Conservation (phyloP, 768 basidiomycete species). For the Auriscalpium microsporum region DNA sequence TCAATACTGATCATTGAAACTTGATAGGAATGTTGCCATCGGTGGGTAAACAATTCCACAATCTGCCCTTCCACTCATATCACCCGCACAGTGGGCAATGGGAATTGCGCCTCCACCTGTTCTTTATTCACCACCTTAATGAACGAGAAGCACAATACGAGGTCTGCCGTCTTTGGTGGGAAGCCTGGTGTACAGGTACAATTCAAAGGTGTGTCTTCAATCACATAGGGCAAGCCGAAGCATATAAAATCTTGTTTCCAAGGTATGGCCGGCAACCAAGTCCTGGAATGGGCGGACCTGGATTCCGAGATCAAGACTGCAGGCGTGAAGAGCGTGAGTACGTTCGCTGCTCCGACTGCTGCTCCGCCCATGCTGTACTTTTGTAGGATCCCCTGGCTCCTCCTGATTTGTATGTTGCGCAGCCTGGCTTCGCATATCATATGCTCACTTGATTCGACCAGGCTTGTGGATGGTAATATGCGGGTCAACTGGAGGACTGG, state of each 20-base stretch:
- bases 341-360: not conserved
- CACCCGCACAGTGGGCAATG: constrained; percentile 7
- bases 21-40: constrained; percentile 7
- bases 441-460: constrained; percentile 8
- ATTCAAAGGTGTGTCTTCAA: constrained; percentile 30
- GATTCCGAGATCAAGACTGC: constrained; percentile 25
- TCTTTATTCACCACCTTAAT: constrained; percentile 49
- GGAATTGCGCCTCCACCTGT: constrained; percentile 44
- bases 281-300: constrained; percentile 24
- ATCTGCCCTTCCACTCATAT: not conserved
- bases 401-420: constrained; percentile 27
- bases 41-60: not conserved
- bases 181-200: constrained; percentile 37
- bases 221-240: constrained; percentile 7
- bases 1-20: not conserved
- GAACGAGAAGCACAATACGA: constrained; percentile 40
- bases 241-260: constrained; percentile 42
- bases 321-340: constrained; percentile 24
- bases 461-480: constrained; percentile 32
- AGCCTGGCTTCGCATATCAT: not conserved
- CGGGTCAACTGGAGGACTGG: constrained; percentile 31
- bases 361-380: not conserved
- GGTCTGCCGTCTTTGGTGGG: constrained; percentile 44
- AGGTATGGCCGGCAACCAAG: constrained; percentile 27
- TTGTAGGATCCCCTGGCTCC: constrained; percentile 28